Base-by-base conservation (phyloP, 768 basidiomycete genomes). In the Cystoderma amianthinum region DNA sequence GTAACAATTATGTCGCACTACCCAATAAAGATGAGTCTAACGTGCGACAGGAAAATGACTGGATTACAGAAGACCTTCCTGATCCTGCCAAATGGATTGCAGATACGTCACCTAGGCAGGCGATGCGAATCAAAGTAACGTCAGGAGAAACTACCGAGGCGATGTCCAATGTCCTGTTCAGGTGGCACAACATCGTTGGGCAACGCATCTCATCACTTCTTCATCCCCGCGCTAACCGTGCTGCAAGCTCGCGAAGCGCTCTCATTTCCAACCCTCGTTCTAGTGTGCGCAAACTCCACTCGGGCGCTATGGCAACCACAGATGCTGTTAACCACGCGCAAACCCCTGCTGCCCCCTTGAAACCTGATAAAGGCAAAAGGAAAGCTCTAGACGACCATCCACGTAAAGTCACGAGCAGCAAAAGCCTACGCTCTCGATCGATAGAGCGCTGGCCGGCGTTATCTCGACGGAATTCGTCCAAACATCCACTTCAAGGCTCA, bases 121-220 rank as follows among this genome's bases (percentile, higher is more conserved):
- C 53, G 57, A 20, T 60, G 58, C n/a, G 33, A 43, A 71, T 74
- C 43, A 48, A 60, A 33, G 80, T 95, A 17, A 82, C 87, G 0
- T 73, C 77, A n/a, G 75, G 76, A 34, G 94, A 96, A 47, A 79
- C 88, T 2, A 72, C 74, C 13, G 78, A 77, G 21, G 93, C 85
- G 16, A 78, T 88, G 72, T 78, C 80, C 6, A 55, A 63, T 0
- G 73, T 83, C 3, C 75, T 65, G 45, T 86, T 84, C 55, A 71
- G 70, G 39, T 82, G 77, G 77, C 65, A 72, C 17, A 72, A 74
- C 72, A 68, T 72, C 33, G 67, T 70, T 25, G 58, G 61, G 3
- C 54, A 60, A 28, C 61, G 74, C 39, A 62, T 83, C 21, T 72
- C 75, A 2, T 69, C 72, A 9, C 50, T 84, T 30, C 39, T 41